phyloP scores from a whole-genome alignment of 2,329 filamentous ascomycete genomes.

The Cyphellophora attinorum region DNA sequence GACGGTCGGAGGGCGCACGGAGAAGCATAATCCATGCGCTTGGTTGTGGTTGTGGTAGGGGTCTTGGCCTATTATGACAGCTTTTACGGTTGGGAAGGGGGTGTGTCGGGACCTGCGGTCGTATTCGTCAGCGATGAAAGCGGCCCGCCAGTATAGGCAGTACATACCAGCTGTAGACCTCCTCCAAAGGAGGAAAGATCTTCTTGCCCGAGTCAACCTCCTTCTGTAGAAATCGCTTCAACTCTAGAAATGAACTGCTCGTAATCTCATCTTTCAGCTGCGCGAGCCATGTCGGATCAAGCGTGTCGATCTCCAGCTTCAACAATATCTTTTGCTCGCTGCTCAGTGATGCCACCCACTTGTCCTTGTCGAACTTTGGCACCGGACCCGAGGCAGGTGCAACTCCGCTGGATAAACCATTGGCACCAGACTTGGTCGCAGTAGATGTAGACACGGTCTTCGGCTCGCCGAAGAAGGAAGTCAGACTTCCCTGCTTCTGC shows the following conservation, averaged over 20 bases:
- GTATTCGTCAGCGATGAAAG: neutral
- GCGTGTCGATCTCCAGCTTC: constrained; percentile 79
- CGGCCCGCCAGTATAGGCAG: no score
- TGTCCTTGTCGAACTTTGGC: constrained; percentile 71
- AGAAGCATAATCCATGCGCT: constrained; percentile 93
- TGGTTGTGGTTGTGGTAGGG: constrained; percentile 95
- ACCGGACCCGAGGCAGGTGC: constrained; percentile 14
- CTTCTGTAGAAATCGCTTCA: constrained; percentile 78
- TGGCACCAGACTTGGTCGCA: constrained; percentile 21
- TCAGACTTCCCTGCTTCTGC: constrained; percentile 69
- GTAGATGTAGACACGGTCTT: constrained; percentile 36
- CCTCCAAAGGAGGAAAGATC: constrained; percentile 76
- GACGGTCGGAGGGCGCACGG: constrained; percentile 76
- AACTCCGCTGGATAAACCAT: constrained; percentile 16
- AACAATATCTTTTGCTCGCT: constrained; percentile 74
- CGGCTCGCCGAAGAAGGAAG: constrained; percentile 74
- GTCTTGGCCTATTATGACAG: constrained; percentile 90
- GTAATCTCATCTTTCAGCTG: constrained; percentile 79
- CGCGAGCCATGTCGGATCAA: constrained; percentile 85
- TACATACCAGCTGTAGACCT: constrained; percentile 86
- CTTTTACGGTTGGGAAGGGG: constrained; percentile 77
- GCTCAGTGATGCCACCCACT: constrained; percentile 74
- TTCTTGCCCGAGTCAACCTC: constrained; percentile 67
- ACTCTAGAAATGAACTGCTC: constrained; percentile 67
- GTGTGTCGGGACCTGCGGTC: constrained; percentile 86